Evolutionary conservation across 2,329 filamentous ascomycete species (phyloP).

Genomic region (Colletotrichum tropicale): DNA sequence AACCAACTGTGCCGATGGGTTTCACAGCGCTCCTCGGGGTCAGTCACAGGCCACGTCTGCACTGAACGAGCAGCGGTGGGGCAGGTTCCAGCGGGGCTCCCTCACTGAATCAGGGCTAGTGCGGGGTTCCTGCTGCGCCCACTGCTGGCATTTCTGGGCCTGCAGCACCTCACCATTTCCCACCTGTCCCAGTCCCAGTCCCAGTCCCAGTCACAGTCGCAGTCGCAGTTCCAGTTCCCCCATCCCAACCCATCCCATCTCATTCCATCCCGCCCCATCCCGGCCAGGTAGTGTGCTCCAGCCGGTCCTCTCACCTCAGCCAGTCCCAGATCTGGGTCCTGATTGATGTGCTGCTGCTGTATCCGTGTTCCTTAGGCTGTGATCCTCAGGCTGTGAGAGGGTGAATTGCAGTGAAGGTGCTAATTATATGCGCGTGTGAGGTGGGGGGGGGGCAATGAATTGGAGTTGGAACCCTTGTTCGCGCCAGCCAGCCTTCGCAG

Average conservation of each 20-base stretch:
- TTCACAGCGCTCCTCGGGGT: slow-evolving; percentile 4
- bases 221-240: background rate
- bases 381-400: background rate
- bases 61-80: background rate
- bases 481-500: background rate
- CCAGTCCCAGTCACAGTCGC: background rate
- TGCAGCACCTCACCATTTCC: background rate
- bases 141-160: slow-evolving; percentile 10
- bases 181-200: background rate
- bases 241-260: background rate
- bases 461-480: slow-evolving; percentile 10
- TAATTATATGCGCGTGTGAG: slow-evolving; percentile 7
- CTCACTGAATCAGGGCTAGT: slow-evolving; percentile 21
- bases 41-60: slow-evolving; percentile 11
- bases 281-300: background rate
- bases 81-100: background rate
- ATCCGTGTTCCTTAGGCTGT: background rate
- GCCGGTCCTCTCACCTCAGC: background rate
- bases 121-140: slow-evolving; percentile 20
- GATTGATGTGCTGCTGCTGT: background rate
- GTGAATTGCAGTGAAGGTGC: background rate
- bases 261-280: background rate
- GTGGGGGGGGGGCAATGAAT: slow-evolving; percentile 7
- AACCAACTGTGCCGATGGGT: slow-evolving; percentile 7
- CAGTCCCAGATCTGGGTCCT: background rate